Conservation (phyloP, 208 protist species). For the Acanthamoeba healyi region DNA sequence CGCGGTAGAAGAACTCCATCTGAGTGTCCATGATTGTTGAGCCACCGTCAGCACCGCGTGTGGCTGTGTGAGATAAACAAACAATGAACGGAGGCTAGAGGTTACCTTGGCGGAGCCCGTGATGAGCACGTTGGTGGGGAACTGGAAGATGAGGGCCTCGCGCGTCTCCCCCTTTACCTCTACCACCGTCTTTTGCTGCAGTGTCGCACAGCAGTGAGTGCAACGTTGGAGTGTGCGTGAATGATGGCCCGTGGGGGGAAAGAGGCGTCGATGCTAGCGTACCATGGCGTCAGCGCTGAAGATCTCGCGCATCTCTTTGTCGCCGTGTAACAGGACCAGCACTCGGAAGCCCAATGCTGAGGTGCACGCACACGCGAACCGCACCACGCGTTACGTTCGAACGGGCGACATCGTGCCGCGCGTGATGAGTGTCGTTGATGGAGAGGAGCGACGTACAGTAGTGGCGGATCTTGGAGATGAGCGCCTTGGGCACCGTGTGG, state of each 20-base stretch:
- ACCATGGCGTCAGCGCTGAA: not conserved
- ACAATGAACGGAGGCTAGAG: not conserved
- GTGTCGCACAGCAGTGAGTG: no score
- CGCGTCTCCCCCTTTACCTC: not conserved
- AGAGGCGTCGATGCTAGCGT: not conserved
- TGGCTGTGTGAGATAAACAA: no score
- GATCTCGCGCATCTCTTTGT: conserved; percentile 46
- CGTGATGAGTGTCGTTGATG: not conserved
- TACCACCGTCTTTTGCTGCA: conserved; percentile 59
- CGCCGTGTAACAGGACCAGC: not conserved
- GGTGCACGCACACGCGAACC: not conserved
- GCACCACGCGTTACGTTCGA: no score
- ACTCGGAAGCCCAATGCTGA: conserved; percentile 1
- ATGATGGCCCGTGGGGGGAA: not conserved
- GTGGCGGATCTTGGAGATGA: conserved; percentile 14
- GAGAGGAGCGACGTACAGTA: not conserved
- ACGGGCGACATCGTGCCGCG: not conserved
- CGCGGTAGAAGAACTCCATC: conserved; percentile 52
- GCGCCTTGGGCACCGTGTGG: conserved; percentile 10
- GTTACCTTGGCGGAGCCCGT: conserved; percentile 11
- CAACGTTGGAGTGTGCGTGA: not conserved
- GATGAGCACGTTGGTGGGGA: not conserved
- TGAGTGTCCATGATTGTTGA: no score
- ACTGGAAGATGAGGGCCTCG: conserved; percentile 10
- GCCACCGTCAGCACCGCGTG: no score